Evolutionary conservation across 2,329 filamentous ascomycete species (phyloP).

Genomic region (Fusarium fracticaudum): DNA sequence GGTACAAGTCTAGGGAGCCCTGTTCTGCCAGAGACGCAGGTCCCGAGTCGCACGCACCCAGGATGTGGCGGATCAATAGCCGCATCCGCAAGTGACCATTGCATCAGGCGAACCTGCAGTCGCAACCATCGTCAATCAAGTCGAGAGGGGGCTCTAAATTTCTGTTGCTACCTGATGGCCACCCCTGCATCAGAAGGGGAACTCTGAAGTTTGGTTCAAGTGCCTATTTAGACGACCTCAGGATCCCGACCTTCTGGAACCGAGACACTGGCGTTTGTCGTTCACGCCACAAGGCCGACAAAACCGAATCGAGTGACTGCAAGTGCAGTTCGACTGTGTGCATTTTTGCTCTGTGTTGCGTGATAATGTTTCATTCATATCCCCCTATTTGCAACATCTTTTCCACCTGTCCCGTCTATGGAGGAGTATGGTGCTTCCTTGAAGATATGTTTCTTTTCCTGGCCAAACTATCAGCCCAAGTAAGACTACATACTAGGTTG

Average conservation of each 20-base stretch:
- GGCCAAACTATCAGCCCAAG: background rate
- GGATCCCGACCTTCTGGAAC: slow-evolving; percentile 24
- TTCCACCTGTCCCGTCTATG: background rate
- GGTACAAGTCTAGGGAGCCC: background rate
- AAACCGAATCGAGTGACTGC: background rate
- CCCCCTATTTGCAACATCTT: background rate
- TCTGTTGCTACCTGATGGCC: slow-evolving; percentile 1
- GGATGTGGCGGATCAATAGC: slow-evolving; percentile 6
- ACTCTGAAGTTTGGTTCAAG: background rate
- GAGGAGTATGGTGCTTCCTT: background rate
- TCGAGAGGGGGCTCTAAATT: slow-evolving; percentile 15
- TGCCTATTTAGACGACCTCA: background rate
- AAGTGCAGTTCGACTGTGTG: background rate
- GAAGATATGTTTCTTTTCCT: background rate
- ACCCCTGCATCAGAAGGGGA: background rate
- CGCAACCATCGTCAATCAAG: slow-evolving; percentile 9
- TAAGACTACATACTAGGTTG: background rate
- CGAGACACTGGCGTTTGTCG: slow-evolving; percentile 25
- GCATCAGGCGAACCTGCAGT: background rate
- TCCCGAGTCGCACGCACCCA: slow-evolving; percentile 17
- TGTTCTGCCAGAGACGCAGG: slow-evolving; percentile 17
- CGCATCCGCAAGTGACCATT: background rate
- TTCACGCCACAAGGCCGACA: slow-evolving; percentile 11
- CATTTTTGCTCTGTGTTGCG: background rate
- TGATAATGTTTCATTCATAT: background rate